phyloP scores from a whole-genome alignment of 2,329 filamentous ascomycete species.

The Monosporascus sp. region DNA sequence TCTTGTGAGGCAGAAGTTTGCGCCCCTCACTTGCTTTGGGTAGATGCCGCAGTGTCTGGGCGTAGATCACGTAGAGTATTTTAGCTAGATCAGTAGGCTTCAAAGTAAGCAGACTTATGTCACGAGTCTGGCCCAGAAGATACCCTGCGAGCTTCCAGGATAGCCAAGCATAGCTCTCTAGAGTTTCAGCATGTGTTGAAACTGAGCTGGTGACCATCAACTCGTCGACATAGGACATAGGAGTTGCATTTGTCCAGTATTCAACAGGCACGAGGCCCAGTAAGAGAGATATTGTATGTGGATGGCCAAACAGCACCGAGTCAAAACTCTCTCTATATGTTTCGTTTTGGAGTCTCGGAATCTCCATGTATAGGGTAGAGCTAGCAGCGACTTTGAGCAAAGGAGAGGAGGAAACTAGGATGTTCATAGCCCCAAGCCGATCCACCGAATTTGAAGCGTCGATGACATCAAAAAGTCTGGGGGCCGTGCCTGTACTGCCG shows the following conservation, averaged over 20 bases:
- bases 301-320: slow-evolving; percentile 40
- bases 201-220: slow-evolving; percentile 22
- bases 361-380: slow-evolving; percentile 45
- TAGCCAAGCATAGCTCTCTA: slow-evolving; percentile 17
- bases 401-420: slow-evolving; percentile 39
- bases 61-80: slow-evolving; percentile 36
- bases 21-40: slow-evolving; percentile 2
- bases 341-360: slow-evolving; percentile 28
- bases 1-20: slow-evolving; percentile 3
- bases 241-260: slow-evolving; percentile 44
- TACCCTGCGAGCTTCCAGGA: slow-evolving; percentile 23
- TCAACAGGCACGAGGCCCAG: slow-evolving; percentile 45
- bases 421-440: slow-evolving; percentile 37
- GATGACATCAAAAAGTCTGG: slow-evolving; percentile 47
- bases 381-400: slow-evolving; percentile 38
- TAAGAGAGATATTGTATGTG: slow-evolving; percentile 40
- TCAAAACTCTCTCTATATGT: slow-evolving; percentile 28
- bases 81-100: slow-evolving; percentile 31
- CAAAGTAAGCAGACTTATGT: slow-evolving; percentile 22
- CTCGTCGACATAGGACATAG: slow-evolving; percentile 34
- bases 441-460: slow-evolving; percentile 47
- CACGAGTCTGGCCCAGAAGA: slow-evolving; percentile 8
- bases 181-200: slow-evolving; percentile 1
- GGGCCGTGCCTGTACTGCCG: slow-evolving; percentile 24
- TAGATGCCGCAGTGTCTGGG: slow-evolving; percentile 35